These are phyloP conservation scores for Candida germanica DNA, from an alignment of 805 yeast genomes.

Conservation along the genomic window DNA sequence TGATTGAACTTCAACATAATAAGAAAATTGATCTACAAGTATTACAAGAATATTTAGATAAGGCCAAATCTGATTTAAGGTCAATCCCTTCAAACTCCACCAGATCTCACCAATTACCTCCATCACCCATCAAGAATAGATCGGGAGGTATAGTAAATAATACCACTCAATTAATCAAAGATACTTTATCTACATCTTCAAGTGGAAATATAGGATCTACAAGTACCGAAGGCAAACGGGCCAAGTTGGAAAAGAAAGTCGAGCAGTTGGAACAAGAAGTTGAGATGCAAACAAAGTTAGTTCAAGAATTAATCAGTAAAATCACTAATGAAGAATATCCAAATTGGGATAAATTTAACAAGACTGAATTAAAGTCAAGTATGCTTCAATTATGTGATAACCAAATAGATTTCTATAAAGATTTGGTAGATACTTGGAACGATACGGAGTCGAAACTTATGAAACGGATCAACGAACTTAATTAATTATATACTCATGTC, in stretches of 20 bases:
- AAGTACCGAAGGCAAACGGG: conserved; percentile 42
- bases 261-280: conserved; percentile 46
- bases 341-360: conserved; percentile 76
- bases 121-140: conserved; percentile 26
- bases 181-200: conserved; percentile 49
- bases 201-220: conserved; percentile 39
- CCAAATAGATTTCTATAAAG: conserved; percentile 69
- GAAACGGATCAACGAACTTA: conserved; percentile 23
- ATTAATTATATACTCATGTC: too few relatives aligned
- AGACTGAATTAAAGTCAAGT: conserved; percentile 69
- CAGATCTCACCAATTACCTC: conserved; percentile 21
- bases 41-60: conserved; percentile 69
- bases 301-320: conserved; percentile 43
- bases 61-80: conserved; percentile 64
- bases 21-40: conserved; percentile 90
- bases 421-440: conserved; percentile 69
- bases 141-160: conserved; percentile 37
- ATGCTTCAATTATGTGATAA: conserved; percentile 71
- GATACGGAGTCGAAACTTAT: conserved; percentile 41
- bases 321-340: conserved; percentile 51
- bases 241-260: conserved; percentile 41
- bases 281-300: conserved; percentile 40
- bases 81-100: conserved; percentile 16
- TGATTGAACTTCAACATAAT: conserved; percentile 83
- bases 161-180: conserved; percentile 45